A percentile compares a stretch with the other conserved stretches of the same genome.
Evolutionary conservation across 192 early-diverging fungal species (phyloP).

Genomic region (Coemansia sp.): DNA sequence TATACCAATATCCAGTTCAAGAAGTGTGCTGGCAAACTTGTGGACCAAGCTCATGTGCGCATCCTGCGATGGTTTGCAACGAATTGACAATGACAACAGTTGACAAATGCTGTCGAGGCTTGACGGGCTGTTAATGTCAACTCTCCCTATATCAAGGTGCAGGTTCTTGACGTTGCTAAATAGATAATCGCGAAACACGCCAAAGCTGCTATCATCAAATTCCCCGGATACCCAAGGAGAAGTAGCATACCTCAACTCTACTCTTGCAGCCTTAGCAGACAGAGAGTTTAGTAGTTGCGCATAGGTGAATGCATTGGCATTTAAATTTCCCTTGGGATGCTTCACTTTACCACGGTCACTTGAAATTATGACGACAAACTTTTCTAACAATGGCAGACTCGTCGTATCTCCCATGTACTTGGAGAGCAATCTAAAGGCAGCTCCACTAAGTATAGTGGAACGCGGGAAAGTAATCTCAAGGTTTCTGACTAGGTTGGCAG

Average conservation of each 20-base stretch:
- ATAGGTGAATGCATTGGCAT: background rate
- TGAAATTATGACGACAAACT: background rate
- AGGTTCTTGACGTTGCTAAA: background rate
- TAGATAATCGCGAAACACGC: background rate
- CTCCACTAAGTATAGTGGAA: background rate
- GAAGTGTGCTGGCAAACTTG: background rate
- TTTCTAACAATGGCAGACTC: background rate
- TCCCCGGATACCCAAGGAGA: background rate
- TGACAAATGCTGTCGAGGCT: background rate
- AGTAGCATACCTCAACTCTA: background rate
- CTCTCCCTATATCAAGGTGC: background rate
- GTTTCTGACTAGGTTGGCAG: background rate
- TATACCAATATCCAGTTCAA: background rate
- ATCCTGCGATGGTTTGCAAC: background rate
- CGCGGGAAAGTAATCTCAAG: background rate
- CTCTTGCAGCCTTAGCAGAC: background rate
- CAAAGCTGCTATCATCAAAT: background rate
- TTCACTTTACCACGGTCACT: background rate
- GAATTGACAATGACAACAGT: background rate
- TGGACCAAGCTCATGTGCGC: background rate
- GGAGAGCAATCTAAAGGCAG: background rate
- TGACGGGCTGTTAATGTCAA: background rate
- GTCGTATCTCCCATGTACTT: background rate
- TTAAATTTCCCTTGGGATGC: too few species aligned
- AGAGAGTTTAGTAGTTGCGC: background rate